Percentiles rank a stretch among this genome's conserved stretches.
phyloP scores from a whole-genome alignment of 2,329 filamentous ascomycete species.

The Grosmannia serpens region DNA sequence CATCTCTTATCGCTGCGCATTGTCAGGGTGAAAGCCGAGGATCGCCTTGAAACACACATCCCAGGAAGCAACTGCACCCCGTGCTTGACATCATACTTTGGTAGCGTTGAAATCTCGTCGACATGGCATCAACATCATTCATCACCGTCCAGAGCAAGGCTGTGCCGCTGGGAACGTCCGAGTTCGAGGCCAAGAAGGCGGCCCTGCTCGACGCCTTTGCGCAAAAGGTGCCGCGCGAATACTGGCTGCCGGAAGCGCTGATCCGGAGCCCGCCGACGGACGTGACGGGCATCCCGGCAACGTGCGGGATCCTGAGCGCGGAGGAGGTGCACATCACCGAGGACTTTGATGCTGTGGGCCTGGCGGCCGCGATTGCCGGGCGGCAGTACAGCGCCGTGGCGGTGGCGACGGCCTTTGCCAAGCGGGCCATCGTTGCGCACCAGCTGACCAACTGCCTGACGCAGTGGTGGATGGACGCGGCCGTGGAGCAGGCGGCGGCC shows the following conservation, averaged over 20 bases:
- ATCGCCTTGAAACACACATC: no score
- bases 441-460: conserved; percentile 31
- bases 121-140: neutral
- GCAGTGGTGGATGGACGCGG: conserved; percentile 24
- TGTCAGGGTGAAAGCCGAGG: no score
- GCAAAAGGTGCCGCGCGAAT: conserved; percentile 19
- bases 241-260: conserved; percentile 18
- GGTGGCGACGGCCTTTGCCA: conserved; percentile 30
- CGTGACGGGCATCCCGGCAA: conserved; percentile 23
- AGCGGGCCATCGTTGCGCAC: conserved; percentile 34
- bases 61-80: no score
- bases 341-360: conserved; percentile 27
- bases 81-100: no score
- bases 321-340: conserved; percentile 38
- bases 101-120: no score
- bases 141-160: neutral
- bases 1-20: no score
- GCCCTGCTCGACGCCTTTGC: conserved; percentile 20
- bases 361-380: conserved; percentile 26
- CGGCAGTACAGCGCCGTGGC: conserved; percentile 24
- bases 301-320: conserved; percentile 30
- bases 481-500: conserved; percentile 18
- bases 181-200: conserved; percentile 11
- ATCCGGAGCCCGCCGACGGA: conserved; percentile 18
- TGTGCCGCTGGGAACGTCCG: conserved; percentile 11